These are phyloP conservation scores for Chaetomium strumarium DNA, from an alignment of 2,329 filamentous ascomycete species.

Conservation along the genomic window DNA sequence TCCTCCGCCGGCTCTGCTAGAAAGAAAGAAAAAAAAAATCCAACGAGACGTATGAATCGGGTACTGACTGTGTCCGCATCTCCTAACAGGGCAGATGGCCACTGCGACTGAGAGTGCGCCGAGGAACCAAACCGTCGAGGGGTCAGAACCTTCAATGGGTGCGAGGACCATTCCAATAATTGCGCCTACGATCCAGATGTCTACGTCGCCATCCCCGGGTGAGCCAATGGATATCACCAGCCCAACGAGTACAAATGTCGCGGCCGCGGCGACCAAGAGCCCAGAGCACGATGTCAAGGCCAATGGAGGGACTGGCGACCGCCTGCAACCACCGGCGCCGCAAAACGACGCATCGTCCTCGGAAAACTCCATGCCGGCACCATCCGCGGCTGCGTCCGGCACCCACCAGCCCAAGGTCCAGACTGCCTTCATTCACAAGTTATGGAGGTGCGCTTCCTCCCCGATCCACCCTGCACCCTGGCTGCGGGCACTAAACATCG, in stretches of 20 bases:
- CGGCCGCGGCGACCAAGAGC: conserved; percentile 39
- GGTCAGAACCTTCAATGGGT: conserved; percentile 41
- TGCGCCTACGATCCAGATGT: conserved; percentile 52
- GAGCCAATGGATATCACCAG: conserved; percentile 59
- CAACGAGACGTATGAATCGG: conserved; percentile 1
- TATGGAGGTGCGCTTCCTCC: conserved; percentile 74
- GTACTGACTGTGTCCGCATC: conserved; percentile 16
- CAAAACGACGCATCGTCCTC: conserved; percentile 34
- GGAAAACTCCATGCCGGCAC: conserved; percentile 44
- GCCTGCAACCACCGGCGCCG: conserved; percentile 23
- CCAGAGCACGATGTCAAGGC: conserved; percentile 34
- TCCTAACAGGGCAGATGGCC: conserved; percentile 43
- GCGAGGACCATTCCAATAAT: conserved; percentile 53
- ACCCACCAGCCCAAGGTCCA: conserved; percentile 96
- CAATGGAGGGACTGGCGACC: conserved; percentile 25
- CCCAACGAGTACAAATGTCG: conserved; percentile 41
- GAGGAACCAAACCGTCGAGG: conserved; percentile 37
- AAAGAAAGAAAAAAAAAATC: no score
- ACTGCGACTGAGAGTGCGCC: conserved; percentile 47
- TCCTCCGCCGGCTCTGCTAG: neutral
- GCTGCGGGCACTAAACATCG: conserved; percentile 22
- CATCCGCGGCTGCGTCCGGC: conserved; percentile 59
- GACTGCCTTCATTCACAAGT: conserved; percentile 97
- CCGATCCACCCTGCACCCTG: neutral
- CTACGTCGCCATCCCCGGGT: conserved; percentile 50